Evolutionary conservation across 2,329 filamentous ascomycete species (phyloP).

Genomic region (Penicillium hordei): DNA sequence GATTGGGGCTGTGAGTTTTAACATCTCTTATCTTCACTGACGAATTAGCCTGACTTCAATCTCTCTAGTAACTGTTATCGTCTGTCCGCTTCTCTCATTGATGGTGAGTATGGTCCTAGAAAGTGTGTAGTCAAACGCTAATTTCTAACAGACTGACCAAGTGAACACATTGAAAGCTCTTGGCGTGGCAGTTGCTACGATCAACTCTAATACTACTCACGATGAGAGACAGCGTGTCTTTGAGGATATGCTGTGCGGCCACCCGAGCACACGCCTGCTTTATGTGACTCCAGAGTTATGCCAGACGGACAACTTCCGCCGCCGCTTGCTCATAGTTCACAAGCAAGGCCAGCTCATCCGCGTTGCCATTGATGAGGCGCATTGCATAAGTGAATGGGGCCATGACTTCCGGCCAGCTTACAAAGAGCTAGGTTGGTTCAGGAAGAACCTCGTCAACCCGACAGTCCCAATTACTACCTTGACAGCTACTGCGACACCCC

Average conservation of each 20-base stretch:
- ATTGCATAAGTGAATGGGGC: slow-evolving; percentile 97
- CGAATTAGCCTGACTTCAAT: slow-evolving; percentile 12
- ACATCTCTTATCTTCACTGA: neutral
- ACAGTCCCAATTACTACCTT: slow-evolving; percentile 88
- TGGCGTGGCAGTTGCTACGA: slow-evolving; percentile 75
- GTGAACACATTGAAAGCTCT: slow-evolving; percentile 74
- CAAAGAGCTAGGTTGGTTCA: slow-evolving; percentile 81
- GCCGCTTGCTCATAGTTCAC: slow-evolving; percentile 70
- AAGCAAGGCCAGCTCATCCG: slow-evolving; percentile 80
- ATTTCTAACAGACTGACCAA: slow-evolving; percentile 72
- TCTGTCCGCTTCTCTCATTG: slow-evolving; percentile 83
- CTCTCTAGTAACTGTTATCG: slow-evolving; percentile 74
- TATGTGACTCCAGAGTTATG: slow-evolving; percentile 95
- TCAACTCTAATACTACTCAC: slow-evolving; percentile 77
- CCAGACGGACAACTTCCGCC: slow-evolving; percentile 72
- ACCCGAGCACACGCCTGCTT: slow-evolving; percentile 77
- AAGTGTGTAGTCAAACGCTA: neutral
- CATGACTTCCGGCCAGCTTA: slow-evolving; percentile 96
- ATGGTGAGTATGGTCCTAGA: slow-evolving; percentile 62
- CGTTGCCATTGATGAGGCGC: slow-evolving; percentile 89
- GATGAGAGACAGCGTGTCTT: slow-evolving; percentile 68
- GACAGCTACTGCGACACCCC: slow-evolving; percentile 83
- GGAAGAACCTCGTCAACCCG: slow-evolving; percentile 64
- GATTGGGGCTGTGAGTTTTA: slow-evolving; percentile 66
- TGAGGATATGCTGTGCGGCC: slow-evolving; percentile 80